Percentiles rank a stretch among this genome's conserved stretches.
These are phyloP conservation scores for Boletus patriciae DNA, from an alignment of 768 basidiomycete genomes.

Conservation along the genomic window DNA sequence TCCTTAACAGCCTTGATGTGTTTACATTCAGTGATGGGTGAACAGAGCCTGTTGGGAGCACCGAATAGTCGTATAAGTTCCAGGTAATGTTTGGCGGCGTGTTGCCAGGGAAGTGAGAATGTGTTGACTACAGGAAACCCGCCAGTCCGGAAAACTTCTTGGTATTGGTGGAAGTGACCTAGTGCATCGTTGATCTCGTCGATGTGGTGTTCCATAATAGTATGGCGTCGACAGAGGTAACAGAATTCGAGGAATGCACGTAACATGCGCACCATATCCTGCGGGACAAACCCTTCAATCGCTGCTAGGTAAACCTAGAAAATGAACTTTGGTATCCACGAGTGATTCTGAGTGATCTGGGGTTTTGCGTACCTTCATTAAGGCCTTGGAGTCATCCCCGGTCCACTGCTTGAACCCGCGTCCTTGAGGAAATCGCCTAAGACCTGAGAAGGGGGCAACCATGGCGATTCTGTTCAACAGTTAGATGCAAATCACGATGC, in stretches of 20 bases:
- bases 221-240: no score
- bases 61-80: background rate
- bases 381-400: background rate
- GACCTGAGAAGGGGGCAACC: background rate
- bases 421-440: background rate
- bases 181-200: no score
- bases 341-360: background rate
- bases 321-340: background rate
- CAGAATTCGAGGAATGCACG: no score
- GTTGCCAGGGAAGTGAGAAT: no score
- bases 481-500: no score
- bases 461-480: background rate
- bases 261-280: background rate
- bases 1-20: no score
- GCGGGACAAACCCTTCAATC: background rate
- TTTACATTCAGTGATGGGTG: no score
- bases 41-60: no score
- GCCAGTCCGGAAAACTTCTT: no score
- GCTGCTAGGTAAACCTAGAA: background rate
- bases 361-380: slow-evolving; percentile 3
- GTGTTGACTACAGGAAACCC: background rate
- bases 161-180: no score
- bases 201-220: background rate
- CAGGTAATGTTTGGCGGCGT: no score
- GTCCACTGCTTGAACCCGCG: slow-evolving; percentile 1